Evolutionary conservation across 352 stramenopile genomes (phyloP).

Genomic region (Pythium oligandrum): DNA sequence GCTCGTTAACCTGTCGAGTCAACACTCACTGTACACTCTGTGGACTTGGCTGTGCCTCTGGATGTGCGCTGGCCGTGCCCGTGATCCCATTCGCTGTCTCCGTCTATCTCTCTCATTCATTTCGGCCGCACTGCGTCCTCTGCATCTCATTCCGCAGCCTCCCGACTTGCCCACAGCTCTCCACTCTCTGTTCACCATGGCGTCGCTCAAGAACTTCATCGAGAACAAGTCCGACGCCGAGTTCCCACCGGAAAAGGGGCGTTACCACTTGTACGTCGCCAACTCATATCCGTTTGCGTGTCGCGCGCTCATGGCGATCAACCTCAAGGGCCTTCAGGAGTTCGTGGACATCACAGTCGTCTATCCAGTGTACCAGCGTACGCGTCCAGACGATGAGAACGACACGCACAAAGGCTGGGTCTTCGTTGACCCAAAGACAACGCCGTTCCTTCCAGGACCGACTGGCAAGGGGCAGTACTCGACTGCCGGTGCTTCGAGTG

Average conservation of each 20-base stretch:
- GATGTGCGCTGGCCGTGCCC: neutral
- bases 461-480: constrained; percentile 33
- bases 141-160: neutral
- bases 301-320: constrained; percentile 57
- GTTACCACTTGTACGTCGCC: constrained; percentile 92
- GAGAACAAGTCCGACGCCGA: constrained; percentile 12
- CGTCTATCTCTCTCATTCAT: neutral
- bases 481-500: constrained; percentile 30
- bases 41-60: neutral
- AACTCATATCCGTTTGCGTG: constrained; percentile 85
- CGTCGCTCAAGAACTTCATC: constrained; percentile 19
- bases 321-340: constrained; percentile 91
- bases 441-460: constrained; percentile 23
- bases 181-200: constrained; percentile 2
- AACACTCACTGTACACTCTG: neutral
- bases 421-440: constrained; percentile 56
- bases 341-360: constrained; percentile 85
- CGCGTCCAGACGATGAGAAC: constrained; percentile 26
- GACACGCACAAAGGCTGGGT: constrained; percentile 81
- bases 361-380: constrained; percentile 42
- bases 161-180: too few species aligned
- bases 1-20: too few species aligned
- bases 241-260: constrained; percentile 38
- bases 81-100: constrained; percentile 1
- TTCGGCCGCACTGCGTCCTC: neutral